phyloP scores from a whole-genome alignment of 345 rosid genomes.

The Hypericum androsaemum region DNA sequence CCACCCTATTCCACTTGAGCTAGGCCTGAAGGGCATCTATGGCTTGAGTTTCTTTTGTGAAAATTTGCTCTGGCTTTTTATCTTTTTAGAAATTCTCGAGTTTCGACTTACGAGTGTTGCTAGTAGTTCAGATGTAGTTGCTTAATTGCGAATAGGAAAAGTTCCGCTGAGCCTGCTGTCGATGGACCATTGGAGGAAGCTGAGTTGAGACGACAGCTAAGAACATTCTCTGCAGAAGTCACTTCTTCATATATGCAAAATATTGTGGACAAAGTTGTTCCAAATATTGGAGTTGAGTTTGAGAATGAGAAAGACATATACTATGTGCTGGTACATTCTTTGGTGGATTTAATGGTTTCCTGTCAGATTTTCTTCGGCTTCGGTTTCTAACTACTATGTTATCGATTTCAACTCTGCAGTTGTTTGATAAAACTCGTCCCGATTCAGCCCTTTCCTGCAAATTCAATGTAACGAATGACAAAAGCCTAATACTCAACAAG shows the following conservation, averaged over 20 bases:
- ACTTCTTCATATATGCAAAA: constrained; percentile 33
- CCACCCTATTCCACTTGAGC: no score
- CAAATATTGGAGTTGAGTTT: constrained; percentile 26
- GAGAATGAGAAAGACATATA: constrained; percentile 38
- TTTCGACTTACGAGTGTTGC: no score
- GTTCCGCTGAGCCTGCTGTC: constrained; percentile 9
- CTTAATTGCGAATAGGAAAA: no score
- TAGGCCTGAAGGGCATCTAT: no score
- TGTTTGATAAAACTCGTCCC: constrained; percentile 24
- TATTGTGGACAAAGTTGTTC: constrained; percentile 24
- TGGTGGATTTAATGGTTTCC: neutral
- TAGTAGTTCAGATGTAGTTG: no score
- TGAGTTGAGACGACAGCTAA: constrained; percentile 15
- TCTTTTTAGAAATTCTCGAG: no score
- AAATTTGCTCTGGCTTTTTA: no score
- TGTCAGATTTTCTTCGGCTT: neutral
- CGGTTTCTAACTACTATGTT: constrained; percentile 2
- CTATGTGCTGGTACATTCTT: constrained; percentile 39
- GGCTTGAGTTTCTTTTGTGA: no score
- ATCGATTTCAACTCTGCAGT: constrained; percentile 19
- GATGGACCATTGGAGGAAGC: constrained; percentile 22
- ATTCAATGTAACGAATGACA: constrained; percentile 34
- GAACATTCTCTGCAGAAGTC: constrained; percentile 29
- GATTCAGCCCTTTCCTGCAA: constrained; percentile 39
- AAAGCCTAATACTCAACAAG: constrained; percentile 43